Conservation (phyloP, 2,329 filamentous ascomycete genomes). For the Aureobasidium sp. region DNA sequence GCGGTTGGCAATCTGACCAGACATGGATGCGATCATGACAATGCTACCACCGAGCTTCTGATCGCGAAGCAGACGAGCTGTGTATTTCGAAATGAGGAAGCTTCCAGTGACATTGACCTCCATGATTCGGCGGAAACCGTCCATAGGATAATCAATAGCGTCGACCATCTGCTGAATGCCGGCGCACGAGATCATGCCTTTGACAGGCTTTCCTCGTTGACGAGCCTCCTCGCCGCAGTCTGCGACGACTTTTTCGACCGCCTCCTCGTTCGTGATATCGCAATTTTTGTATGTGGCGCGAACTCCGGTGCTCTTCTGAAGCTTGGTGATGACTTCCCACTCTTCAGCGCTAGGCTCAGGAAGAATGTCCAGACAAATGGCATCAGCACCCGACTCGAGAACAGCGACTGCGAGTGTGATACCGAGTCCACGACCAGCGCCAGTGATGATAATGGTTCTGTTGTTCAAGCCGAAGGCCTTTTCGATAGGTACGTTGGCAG, state of each 20-base stretch:
- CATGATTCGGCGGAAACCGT: constrained; percentile 29
- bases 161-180: constrained; percentile 31
- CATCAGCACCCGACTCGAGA: constrained; percentile 60
- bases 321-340: constrained; percentile 19
- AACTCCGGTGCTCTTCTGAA: constrained; percentile 52
- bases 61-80: constrained; percentile 30
- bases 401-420: constrained; percentile 55
- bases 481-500: constrained; percentile 19
- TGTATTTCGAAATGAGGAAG: constrained; percentile 30
- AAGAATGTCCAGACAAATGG: constrained; percentile 41
- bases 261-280: constrained; percentile 31
- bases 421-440: constrained; percentile 63
- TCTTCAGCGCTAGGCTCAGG: constrained; percentile 47
- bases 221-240: constrained; percentile 29
- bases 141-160: constrained; percentile 28
- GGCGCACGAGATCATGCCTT: constrained; percentile 34
- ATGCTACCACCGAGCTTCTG: constrained; percentile 24
- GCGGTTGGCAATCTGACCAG: constrained; percentile 67
- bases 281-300: constrained; percentile 35
- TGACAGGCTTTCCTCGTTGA: constrained; percentile 37
- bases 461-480: constrained; percentile 44
- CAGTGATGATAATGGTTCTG: constrained; percentile 61
- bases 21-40: constrained; percentile 52
- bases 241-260: constrained; percentile 30
- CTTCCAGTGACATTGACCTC: constrained; percentile 32